Evolutionary conservation across 106 monocot genomes (phyloP), one percentile per base, ranked within the genome.

Genomic region (Dactylorhiza incarnata): DNA sequence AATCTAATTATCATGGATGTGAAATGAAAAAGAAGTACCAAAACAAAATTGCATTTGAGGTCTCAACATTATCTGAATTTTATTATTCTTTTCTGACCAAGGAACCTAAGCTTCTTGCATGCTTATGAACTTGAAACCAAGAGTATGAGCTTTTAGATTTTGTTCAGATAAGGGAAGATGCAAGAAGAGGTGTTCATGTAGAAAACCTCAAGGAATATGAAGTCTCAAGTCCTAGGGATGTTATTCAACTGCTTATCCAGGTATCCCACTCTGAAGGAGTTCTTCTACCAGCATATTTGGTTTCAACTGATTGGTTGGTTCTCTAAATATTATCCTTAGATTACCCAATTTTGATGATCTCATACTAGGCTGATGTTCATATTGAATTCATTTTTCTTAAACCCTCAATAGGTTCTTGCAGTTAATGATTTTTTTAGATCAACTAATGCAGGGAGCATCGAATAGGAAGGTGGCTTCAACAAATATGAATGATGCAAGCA

Each of bases 401-500:
- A 8, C 23, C 1, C 16, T 53, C n/a, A 37, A 54, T 54, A 54
- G 54, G 13, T 54, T 62, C 20, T 62, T 24, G 67, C 67, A 37
- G 7, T 47, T 47, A 5, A 49, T 49, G 11, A 44, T 49, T 72
- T 20, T 20, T 37, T 3, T 49, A 49, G 23, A 19, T 9, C n/a
- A 72, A 48, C 49, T 8, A 72, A 72, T 67, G 45, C 77, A 96
- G 95, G 95, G 95, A 59, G 83, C 95, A 74, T 82, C 95, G 75
- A 96, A 93, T 73, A 83, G 95, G 74, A 96, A 96, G 84, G 95
- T 96, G 25, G 90, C 93, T 68, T 74, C 95, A 19, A 96, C 95
- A 66, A 96, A 93, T 82, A 96, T 96, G 93, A 96, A 96, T 61
- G 61, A 87, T 80, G 95, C 93, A 61, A 96, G 95, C 69, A 96